Evolutionary conservation across 306 rosid genomes (phyloP), one percentile per base, ranked within the genome.

Genomic region (Cyclanthera cordifolia): DNA sequence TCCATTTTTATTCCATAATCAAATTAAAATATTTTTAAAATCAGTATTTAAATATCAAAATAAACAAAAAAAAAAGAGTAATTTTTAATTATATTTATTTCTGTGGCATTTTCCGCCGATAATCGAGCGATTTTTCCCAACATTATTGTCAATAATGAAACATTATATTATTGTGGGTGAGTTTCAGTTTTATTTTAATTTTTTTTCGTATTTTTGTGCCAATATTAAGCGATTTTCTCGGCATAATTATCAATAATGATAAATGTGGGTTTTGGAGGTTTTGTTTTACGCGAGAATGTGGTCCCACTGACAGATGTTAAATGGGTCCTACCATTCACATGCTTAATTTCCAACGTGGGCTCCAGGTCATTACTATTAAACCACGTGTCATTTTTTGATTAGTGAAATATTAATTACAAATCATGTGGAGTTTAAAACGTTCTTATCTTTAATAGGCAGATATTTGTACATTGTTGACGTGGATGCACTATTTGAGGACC

Each of bases 271-370:
- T 61, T 21, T 16, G 28, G 27, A 37, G 49, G 68, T 61, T 61
- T 61, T 61, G 68, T 61, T 37, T 37, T 61, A 61, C 49, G 68
- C 50, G 30, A 19, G 28, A 61, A 19, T 60, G 50, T 61, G 68
- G 68, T 15, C 17, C 68, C 48, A 37, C 16, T 61, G 28, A 37
- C 50, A 37, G 49, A 19, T 19, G 17, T 27, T 60, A 23, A 10
- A 60, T 0, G 25, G 47, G 67, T 0, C 68, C 67, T 28, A 61
- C 68, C 28, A 10, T 4, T 61, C 49, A 39, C 68, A 61, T 61
- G 30, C 49, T 19, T 37, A 37, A 61, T 61, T 12, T 57, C 27
- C 47, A 4, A 12, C 28, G 68, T 61, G 50, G 68, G 68, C 68
- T 61, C 68, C 68, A 61, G 21, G 2, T 37, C 43, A 37, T 61